phyloP scores from a whole-genome alignment of 495 filamentous ascomycete species.

The Emericellopsis terricola region DNA sequence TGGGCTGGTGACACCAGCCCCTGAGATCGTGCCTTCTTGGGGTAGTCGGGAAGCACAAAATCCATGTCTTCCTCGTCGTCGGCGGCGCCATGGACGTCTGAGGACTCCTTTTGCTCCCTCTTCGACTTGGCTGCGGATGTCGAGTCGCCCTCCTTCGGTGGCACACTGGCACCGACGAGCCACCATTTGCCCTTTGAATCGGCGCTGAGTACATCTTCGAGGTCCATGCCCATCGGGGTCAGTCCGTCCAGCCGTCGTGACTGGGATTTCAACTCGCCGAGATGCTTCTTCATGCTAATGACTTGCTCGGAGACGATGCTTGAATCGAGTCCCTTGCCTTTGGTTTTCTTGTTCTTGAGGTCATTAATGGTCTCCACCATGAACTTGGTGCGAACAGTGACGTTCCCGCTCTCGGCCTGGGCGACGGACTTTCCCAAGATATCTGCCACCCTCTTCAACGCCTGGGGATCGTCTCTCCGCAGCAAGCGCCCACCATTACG shows the following conservation, averaged over 20 bases:
- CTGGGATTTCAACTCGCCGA: conserved; percentile 38
- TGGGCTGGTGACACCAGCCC: conserved; percentile 92
- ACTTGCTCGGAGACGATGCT: conserved; percentile 54
- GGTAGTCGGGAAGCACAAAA: conserved; percentile 3
- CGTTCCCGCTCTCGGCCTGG: conserved; percentile 12
- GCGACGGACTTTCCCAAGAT: conserved; percentile 28
- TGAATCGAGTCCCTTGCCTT: conserved; percentile 44
- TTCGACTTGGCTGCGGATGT: conserved; percentile 4
- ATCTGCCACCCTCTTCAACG: conserved; percentile 76
- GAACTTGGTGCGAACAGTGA: conserved; percentile 84
- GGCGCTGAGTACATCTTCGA: conserved; percentile 62
- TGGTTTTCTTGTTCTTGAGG: conserved; percentile 84
- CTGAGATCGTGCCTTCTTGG: conserved; percentile 43
- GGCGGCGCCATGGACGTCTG: conserved; percentile 8
- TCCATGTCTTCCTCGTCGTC: conserved; percentile 32
- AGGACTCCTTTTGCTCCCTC: conserved; percentile 4
- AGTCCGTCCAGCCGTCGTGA: conserved; percentile 40
- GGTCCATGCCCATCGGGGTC: conserved; percentile 42
- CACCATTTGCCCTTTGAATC: conserved; percentile 94
- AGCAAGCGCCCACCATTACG: conserved; percentile 66
- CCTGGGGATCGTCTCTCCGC: conserved; percentile 73
- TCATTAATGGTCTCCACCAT: conserved; percentile 96
- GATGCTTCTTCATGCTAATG: conserved; percentile 58
- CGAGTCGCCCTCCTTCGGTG: conserved; percentile 2
- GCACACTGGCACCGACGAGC: conserved; percentile 68